Evolutionary conservation across 1,284 basidiomycete genomes (phyloP).

Genomic region (Papiliotrema flavescens): DNA sequence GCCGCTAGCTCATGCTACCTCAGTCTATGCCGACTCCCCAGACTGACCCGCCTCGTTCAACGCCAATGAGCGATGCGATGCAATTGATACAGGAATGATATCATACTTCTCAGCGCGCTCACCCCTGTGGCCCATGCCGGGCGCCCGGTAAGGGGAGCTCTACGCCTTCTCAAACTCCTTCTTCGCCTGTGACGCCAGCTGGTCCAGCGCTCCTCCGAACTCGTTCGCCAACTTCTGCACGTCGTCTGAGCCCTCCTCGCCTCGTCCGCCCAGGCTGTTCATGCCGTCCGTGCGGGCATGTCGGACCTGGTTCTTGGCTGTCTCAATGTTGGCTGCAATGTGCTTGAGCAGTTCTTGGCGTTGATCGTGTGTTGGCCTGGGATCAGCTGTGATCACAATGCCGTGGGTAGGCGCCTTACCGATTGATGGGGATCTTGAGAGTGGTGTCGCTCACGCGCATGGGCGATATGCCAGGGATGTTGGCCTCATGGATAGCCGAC

Average conservation of each 20-base stretch:
- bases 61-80: too few species aligned
- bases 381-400: background rate
- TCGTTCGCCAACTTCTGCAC: slow-evolving; percentile 43
- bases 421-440: slow-evolving; percentile 40
- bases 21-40: too few species aligned
- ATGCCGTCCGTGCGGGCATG: slow-evolving; percentile 41
- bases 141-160: background rate
- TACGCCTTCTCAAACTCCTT: slow-evolving; percentile 48
- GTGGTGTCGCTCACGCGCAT: slow-evolving; percentile 31
- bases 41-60: too few species aligned
- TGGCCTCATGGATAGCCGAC: slow-evolving; percentile 44
- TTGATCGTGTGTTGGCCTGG: slow-evolving; percentile 39
- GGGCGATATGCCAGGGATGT: slow-evolving; percentile 46
- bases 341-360: slow-evolving; percentile 35
- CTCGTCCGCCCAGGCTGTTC: slow-evolving; percentile 39
- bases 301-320: slow-evolving; percentile 44
- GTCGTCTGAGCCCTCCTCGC: slow-evolving; percentile 35
- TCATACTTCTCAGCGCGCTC: background rate
- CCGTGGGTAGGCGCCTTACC: slow-evolving; percentile 19
- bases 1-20: too few species aligned
- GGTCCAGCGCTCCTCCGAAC: slow-evolving; percentile 36
- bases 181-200: slow-evolving; percentile 35
- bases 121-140: background rate
- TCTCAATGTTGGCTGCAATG: slow-evolving; percentile 35
- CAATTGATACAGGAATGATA: too few species aligned